Base-by-base conservation (phyloP, 2,329 filamentous ascomycete genomes). In the Hypoxylon sp. region DNA sequence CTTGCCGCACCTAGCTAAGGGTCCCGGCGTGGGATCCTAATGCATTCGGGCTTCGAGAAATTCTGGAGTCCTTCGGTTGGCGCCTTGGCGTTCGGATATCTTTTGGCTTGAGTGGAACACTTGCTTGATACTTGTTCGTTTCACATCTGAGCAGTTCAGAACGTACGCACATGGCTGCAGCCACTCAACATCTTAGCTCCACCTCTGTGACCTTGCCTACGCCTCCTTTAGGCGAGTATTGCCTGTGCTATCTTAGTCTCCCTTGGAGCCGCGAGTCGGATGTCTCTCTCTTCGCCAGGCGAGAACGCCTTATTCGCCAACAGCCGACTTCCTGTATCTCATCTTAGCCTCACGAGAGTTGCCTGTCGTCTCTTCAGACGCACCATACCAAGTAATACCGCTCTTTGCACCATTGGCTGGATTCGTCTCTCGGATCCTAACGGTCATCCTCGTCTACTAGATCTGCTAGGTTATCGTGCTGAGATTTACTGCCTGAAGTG, bases 161-260 rank as follows among this genome's bases (percentile, higher is more conserved):
- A 49, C 41, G 46, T 41, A 66, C 48, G 49, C 55, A 67, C 67
- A 63, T 46, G 38, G 50, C 62, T 61, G 68, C 60, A 62, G 68
- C 65, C 65, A 62, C 55, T 68, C 41, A 36, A 66, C 48, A 53
- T 50, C 28, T 43, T 63, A 57, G 68, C 56, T 68, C 68, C 68
- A 71, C 66, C 43, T 49, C 57, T 61, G 66, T 68, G 41, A 61
- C 65, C 56, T 66, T 66, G 56, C 48, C 19, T 55, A 63, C 65
- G 65, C 65, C 62, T 68, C 58, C 17, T 56, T 68, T 71, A 71
- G 68, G 68, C 68, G 68, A 71, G 68, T 64, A 64, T 71, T 68
- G 58, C 60, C 68, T 68, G 41, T 68, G 43, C 46, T 45, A 60
- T 57, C 63, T 68, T 68, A 64, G 68, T 60, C 52, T 23, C 38